Evolutionary conservation across 139 green algal genomes (phyloP), one percentile per base, ranked within the genome.

Genomic region (Nannochloris sp.): DNA sequence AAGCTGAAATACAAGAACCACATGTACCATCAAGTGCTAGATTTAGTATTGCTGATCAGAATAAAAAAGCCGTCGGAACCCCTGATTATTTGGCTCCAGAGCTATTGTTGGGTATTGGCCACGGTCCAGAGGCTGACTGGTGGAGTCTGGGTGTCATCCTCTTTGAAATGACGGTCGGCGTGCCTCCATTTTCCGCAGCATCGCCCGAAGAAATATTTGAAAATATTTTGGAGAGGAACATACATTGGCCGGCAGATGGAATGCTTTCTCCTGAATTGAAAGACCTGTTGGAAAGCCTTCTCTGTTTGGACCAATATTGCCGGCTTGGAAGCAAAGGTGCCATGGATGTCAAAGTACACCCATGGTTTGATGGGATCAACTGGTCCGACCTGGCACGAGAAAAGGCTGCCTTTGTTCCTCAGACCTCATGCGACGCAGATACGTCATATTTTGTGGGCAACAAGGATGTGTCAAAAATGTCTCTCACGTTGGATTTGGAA

Each of bases 51-150:
- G 24, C 8, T n/a, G 57, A 64, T 46, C 61, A 69, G 48, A 34
- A 10, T 21, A n/a, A 69, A 19, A 67, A 76, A 11, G 84, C 84
- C 18, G 73, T 94, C 44, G 91, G 91, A 61, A 97, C 91, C 7
- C 91, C 91, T 0, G 91, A 97, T 72, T 97, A 97, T 75, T 69
- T 97, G 44, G 91, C 91, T 0, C 91, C 91, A 1, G 91, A 97
- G 83, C 75, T 90, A 63, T 73, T 94, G 57, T 75, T 91, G 56
- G 84, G 84, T 44, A 83, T 69, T 19, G 63, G 70, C n/a, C 78
- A 95, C 51, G 85, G 79, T 4, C 81, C 78, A 19, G 86, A 89
- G 60, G 85, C 88, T 57, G 90, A 97, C 68, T 96, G 90, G 90
- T 97, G 90, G 90, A 80, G 78, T 40, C 69, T 95, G 34, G 90